Evolutionary conservation across 2,329 filamentous ascomycete species (phyloP), one percentile per base, ranked within the genome.

Genomic region (Fusarium austroafricanum): DNA sequence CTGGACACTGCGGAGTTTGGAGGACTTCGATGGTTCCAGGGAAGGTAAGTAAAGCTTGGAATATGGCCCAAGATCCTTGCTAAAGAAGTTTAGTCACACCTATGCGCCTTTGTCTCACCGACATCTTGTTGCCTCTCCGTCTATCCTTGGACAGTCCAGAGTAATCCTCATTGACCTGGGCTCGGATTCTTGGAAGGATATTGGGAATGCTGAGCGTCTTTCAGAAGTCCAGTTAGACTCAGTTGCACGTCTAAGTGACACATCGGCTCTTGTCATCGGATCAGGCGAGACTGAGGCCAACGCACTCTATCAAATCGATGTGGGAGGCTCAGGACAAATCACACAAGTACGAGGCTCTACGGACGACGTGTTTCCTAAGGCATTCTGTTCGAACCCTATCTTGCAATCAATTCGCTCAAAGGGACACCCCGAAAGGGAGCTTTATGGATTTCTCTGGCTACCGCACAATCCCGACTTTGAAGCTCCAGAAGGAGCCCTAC

Each of bases 371-470:
- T 71, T 82, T 17, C 65, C 75, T 0, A 29, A 67, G 1, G 51
- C 67, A 0, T 61, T 80, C 10, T 80, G 81, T 56, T 83, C 83
- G 0, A 64, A 66, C 10, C 78, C 83, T 0, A 46, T 65, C 7
- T 8, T 64, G 14, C 77, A 80, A 49, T 72, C 75, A 10, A 74
- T 83, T 12, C 73, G 57, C 17, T 71, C 78, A 49, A 73, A 74
- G 31, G 70, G 63, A 3, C 50, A 66, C 0, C 76, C 76, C 11
- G 47, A 61, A 50, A 74, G 80, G 18, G 66, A 75, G 37, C 71
- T 84, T 5, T 74, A 84, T 62, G 83, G 82, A 15, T 83, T 85
- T 61, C 80, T 84, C 35, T 84, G 81, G 76, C 79, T 81, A 21
- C 86, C 84, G 4, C 77, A 78, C 20, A 87, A 86, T 61, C 79